Conservation (phyloP, 352 stramenopile genomes). For the Phytopythium montanum region DNA sequence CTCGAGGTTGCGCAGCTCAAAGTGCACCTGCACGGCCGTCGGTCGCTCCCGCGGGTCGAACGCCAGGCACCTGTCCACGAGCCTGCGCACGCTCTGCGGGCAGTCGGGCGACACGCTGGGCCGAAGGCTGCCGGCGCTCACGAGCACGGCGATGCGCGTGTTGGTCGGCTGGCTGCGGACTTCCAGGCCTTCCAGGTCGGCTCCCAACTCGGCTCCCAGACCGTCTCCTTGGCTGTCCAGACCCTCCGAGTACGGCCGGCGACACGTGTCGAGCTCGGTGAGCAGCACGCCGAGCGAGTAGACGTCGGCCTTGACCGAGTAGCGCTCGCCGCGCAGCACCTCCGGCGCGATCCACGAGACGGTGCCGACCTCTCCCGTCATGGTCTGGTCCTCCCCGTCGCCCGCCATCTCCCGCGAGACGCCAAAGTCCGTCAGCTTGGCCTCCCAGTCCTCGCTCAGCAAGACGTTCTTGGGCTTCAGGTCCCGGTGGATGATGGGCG, state of each 20-base stretch:
- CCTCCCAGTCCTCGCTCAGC: conserved; percentile 24
- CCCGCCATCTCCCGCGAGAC: conserved; percentile 18
- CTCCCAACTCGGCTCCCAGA: no score
- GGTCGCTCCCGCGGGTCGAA: conserved; percentile 54
- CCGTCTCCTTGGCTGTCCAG: conserved; percentile 11
- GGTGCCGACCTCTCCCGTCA: conserved; percentile 47
- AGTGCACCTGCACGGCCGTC: conserved; percentile 67
- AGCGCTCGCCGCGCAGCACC: conserved; percentile 54
- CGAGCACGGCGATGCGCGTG: conserved; percentile 50
- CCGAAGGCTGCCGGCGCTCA: conserved; percentile 39
- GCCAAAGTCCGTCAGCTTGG: conserved; percentile 23
- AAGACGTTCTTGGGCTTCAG: conserved; percentile 43
- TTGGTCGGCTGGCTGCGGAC: conserved; percentile 25
- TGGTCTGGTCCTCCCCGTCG: conserved; percentile 22
- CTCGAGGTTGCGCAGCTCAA: conserved; percentile 33
- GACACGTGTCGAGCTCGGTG: conserved; percentile 49
- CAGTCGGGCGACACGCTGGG: conserved; percentile 47
- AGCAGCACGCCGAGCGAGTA: conserved; percentile 73
- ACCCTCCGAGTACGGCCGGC: conserved; percentile 14
- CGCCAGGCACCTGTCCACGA: conserved; percentile 53
- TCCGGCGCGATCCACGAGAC: conserved; percentile 48
- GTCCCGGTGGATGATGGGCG: conserved; percentile 56
- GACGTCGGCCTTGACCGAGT: conserved; percentile 68
- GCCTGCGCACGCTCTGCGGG: conserved; percentile 33
- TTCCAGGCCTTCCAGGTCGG: no score